Conservation (phyloP, 768 basidiomycete genomes). For the Suillus cothurnatus region DNA sequence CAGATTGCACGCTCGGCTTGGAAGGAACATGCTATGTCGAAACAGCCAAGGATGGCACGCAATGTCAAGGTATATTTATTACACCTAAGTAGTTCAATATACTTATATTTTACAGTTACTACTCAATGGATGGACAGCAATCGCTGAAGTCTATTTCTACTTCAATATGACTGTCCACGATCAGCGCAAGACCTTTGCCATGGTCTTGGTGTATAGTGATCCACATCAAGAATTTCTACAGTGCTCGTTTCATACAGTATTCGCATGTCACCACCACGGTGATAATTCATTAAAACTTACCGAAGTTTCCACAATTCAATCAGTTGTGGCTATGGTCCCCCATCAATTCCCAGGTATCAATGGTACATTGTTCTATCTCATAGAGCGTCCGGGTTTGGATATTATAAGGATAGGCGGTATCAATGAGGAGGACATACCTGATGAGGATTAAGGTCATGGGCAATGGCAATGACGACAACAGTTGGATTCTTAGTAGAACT, state of each 20-base stretch:
- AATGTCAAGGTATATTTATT: conserved; percentile 34
- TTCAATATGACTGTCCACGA: conserved; percentile 8
- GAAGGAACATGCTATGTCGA: conserved; percentile 26
- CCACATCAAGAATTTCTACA: conserved; percentile 16
- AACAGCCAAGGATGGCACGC: conserved; percentile 28
- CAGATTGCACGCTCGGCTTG: conserved; percentile 25
- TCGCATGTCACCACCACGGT: conserved; percentile 20
- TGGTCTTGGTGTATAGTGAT: background rate
- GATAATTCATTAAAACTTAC: conserved; percentile 15
- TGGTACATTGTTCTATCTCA: conserved; percentile 23
- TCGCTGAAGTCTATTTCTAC: conserved; percentile 6
- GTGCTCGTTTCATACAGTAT: conserved; percentile 19
- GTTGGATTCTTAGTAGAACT: no score
- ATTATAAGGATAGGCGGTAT: background rate
- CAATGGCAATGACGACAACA: no score
- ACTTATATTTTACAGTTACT: background rate
- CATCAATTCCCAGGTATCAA: conserved; percentile 14
- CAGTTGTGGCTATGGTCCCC: conserved; percentile 28
- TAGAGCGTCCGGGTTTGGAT: conserved; percentile 28
- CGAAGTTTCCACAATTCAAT: conserved; percentile 15
- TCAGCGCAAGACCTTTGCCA: background rate
- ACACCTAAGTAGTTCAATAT: no score
- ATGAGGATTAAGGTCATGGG: no score
- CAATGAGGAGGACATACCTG: background rate
- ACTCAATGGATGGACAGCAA: background rate